These are phyloP conservation scores for Rhodofomes roseus DNA, from an alignment of 1,284 basidiomycete species.

Conservation along the genomic window DNA sequence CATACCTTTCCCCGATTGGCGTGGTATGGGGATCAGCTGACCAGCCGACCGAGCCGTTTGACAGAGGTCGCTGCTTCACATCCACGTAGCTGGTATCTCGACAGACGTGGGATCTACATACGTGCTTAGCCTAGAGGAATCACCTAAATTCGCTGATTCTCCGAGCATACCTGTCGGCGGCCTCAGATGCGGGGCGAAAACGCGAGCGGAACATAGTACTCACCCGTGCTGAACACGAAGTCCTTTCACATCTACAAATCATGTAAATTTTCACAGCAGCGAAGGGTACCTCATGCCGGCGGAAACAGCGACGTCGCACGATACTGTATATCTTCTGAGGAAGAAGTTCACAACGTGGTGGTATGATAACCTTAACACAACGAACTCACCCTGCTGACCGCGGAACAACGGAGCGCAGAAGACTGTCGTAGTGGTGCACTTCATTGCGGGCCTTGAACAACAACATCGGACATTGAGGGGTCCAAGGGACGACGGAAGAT, in stretches of 20 bases:
- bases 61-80: neutral
- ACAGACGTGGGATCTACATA: neutral
- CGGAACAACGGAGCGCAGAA: neutral
- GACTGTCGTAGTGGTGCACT: neutral
- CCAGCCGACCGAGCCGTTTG: neutral
- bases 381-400: neutral
- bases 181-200: neutral
- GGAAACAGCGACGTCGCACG: neutral
- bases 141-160: no score
- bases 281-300: neutral
- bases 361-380: neutral
- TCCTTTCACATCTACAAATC: neutral
- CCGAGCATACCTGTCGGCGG: neutral
- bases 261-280: neutral
- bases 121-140: no score
- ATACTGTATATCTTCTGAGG: neutral
- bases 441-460: neutral
- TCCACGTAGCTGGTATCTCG: neutral
- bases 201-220: neutral
- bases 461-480: neutral
- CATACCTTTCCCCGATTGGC: neutral
- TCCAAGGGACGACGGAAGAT: neutral
- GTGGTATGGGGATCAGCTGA: neutral
- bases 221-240: neutral
- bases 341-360: neutral